phyloP scores from a whole-genome alignment of 768 basidiomycete species.

The Neoboletus subvelutipes region DNA sequence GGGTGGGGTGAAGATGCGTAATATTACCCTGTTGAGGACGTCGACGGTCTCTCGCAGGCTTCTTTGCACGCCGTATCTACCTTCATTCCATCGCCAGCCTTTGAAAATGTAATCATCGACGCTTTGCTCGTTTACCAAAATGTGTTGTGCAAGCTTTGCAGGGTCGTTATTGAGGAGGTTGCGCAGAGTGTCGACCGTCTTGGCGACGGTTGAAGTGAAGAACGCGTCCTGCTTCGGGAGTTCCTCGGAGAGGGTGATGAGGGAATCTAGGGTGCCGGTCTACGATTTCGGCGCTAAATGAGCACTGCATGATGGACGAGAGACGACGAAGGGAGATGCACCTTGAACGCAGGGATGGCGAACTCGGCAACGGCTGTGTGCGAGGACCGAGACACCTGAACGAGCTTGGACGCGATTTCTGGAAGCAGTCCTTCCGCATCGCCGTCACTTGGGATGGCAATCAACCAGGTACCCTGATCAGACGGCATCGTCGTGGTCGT shows the following conservation, averaged over 20 bases:
- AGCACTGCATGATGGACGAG: not conserved
- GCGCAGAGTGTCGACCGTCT: conserved; percentile 91
- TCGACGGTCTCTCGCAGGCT: conserved; percentile 85
- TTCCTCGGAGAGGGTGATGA: conserved; percentile 87
- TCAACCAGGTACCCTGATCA: conserved; percentile 93
- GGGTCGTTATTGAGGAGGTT: conserved; percentile 89
- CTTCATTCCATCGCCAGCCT: conserved; percentile 92
- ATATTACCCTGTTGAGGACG: conserved; percentile 72
- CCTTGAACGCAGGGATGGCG: conserved; percentile 88
- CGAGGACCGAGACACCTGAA: conserved; percentile 51
- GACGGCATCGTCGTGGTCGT: conserved; percentile 70
- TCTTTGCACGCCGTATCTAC: conserved; percentile 83
- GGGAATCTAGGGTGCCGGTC: conserved; percentile 92
- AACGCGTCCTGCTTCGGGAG: conserved; percentile 87
- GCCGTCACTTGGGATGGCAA: conserved; percentile 83
- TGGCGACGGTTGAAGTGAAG: conserved; percentile 87
- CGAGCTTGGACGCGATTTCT: conserved; percentile 63
- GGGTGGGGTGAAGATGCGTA: conserved; percentile 13
- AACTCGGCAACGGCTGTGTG: conserved; percentile 59
- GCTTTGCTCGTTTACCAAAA: conserved; percentile 74
- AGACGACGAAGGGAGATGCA: conserved; percentile 32
- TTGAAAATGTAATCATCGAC: conserved; percentile 79
- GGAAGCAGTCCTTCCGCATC: conserved; percentile 75
- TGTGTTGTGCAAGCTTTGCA: conserved; percentile 68
- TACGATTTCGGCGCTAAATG: conserved; percentile 32